These are phyloP conservation scores for Niebla homalea DNA, from an alignment of 495 filamentous ascomycete genomes.

Conservation along the genomic window DNA sequence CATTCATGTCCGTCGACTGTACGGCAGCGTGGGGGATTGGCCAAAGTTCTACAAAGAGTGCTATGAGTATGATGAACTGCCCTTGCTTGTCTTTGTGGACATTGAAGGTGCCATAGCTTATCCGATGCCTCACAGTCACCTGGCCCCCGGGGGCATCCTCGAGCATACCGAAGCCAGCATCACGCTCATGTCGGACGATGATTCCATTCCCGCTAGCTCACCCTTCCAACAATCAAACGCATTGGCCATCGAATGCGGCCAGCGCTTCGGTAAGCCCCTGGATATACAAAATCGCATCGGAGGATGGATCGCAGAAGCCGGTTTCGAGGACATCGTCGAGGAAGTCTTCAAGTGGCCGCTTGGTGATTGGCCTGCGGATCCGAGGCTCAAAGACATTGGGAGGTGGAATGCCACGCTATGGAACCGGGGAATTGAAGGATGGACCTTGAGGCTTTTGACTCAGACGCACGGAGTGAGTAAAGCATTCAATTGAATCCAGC, in stretches of 20 bases:
- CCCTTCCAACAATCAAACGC: slow-evolving; percentile 37
- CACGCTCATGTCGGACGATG: slow-evolving; percentile 35
- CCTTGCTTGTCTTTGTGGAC: neutral
- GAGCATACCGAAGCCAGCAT: slow-evolving; percentile 45
- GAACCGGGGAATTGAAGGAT: slow-evolving; percentile 44
- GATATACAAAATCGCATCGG: slow-evolving; percentile 31
- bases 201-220: slow-evolving; percentile 35
- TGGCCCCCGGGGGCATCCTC: slow-evolving; percentile 53
- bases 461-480: slow-evolving; percentile 33
- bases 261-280: slow-evolving; percentile 35
- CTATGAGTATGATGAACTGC: slow-evolving; percentile 17
- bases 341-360: slow-evolving; percentile 49
- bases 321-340: slow-evolving; percentile 48
- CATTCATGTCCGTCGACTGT: slow-evolving; percentile 46
- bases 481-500: no score
- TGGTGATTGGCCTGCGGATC: slow-evolving; percentile 53
- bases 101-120: neutral
- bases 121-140: slow-evolving; percentile 17
- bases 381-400: slow-evolving; percentile 49
- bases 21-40: slow-evolving; percentile 49
- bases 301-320: slow-evolving; percentile 28
- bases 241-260: slow-evolving; percentile 37
- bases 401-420: slow-evolving; percentile 47
- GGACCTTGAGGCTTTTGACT: slow-evolving; percentile 45
- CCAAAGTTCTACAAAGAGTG: slow-evolving; percentile 27